Conservation (phyloP, 768 basidiomycete species). For the Termitomyces sp. region DNA sequence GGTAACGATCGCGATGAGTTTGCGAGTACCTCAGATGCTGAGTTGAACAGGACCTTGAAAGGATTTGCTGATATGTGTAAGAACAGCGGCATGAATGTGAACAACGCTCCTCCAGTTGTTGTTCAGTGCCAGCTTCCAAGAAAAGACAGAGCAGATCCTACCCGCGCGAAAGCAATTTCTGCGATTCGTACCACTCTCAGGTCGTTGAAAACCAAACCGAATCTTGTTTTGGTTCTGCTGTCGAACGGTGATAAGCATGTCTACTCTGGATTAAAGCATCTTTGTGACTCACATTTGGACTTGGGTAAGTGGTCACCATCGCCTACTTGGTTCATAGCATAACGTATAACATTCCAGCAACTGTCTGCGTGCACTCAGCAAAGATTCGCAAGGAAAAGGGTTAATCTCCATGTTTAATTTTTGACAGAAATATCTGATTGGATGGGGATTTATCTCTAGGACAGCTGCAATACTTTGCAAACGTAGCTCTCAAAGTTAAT, state of each 20-base stretch:
- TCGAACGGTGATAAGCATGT: constrained; percentile 68
- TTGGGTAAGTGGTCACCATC: constrained; percentile 29
- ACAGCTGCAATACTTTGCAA: constrained; percentile 69
- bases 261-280: constrained; percentile 70
- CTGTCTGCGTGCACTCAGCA: constrained; percentile 66
- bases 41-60: constrained; percentile 35
- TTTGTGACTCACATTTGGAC: constrained; percentile 63
- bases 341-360: constrained; percentile 29
- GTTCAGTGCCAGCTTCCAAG: constrained; percentile 41
- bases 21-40: constrained; percentile 41
- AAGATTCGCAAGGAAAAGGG: constrained; percentile 69
- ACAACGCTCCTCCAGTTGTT: constrained; percentile 27
- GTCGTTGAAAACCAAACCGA: constrained; percentile 39
- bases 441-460: constrained; percentile 26
- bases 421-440: constrained; percentile 17
- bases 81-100: constrained; percentile 55
- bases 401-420: constrained; percentile 16
- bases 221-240: constrained; percentile 59
- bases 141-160: constrained; percentile 47
- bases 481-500: constrained; percentile 79
- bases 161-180: constrained; percentile 42
- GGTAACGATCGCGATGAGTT: constrained; percentile 56
- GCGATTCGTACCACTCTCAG: constrained; percentile 37
- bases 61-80: constrained; percentile 62
- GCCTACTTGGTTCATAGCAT: not conserved